These are phyloP conservation scores for Agrostemma githago DNA, from an alignment of 148 eudicot genomes.

Conservation along the genomic window DNA sequence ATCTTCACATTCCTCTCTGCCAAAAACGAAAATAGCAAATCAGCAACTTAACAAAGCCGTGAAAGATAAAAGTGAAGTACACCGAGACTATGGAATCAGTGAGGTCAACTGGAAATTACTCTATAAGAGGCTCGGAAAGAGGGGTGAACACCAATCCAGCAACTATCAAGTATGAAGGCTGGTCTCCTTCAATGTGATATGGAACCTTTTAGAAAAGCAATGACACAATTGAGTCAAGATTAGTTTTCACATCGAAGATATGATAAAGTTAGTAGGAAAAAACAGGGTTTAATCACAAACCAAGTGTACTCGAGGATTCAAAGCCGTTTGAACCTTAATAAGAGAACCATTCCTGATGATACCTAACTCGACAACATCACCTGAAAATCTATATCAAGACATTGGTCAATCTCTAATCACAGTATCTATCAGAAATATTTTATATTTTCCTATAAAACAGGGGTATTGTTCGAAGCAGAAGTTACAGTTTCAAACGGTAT, in stretches of 20 bases:
- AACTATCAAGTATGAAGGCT: slow-evolving; percentile 85
- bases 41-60: slow-evolving; percentile 9
- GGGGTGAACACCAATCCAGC: slow-evolving; percentile 98
- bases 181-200: slow-evolving; percentile 86
- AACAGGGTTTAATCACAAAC: slow-evolving; percentile 34
- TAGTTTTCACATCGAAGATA: not conserved
- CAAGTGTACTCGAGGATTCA: slow-evolving; percentile 85
- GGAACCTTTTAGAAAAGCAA: slow-evolving; percentile 54
- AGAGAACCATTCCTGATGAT: slow-evolving; percentile 69
- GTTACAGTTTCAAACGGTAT: not conserved
- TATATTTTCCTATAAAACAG: not conserved
- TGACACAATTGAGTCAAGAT: slow-evolving; percentile 8
- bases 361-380: slow-evolving; percentile 83
- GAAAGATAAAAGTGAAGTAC: not conserved
- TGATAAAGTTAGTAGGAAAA: not conserved
- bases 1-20: slow-evolving; percentile 94
- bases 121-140: slow-evolving; percentile 88
- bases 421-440: slow-evolving; percentile 1
- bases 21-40: slow-evolving; percentile 15
- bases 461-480: not conserved
- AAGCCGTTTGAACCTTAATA: slow-evolving; percentile 64
- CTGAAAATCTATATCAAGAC: slow-evolving; percentile 66
- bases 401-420: slow-evolving; percentile 14
- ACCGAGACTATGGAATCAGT: not conserved
- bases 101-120: slow-evolving; percentile 40